phyloP scores from a whole-genome alignment of 352 stramenopile genomes.

The Pythium rishiriense region DNA sequence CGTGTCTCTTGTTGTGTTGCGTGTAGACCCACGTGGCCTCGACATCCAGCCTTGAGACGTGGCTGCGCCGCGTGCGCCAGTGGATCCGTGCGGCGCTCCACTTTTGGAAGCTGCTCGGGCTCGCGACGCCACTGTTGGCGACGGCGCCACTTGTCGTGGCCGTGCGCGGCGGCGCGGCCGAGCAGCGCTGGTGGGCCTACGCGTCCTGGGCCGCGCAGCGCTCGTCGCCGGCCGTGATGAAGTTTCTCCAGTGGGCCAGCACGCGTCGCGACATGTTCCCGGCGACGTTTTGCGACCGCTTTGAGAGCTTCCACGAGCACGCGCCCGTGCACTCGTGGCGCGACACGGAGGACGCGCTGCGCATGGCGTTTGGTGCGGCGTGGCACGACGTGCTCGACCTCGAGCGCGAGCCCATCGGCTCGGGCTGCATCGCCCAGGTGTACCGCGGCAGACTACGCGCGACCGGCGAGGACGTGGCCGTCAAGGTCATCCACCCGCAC shows the following conservation, averaged over 20 bases:
- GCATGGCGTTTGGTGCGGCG: conserved; percentile 82
- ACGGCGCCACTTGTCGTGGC: conserved; percentile 51
- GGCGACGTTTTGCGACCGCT: conserved; percentile 86
- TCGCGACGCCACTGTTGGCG: conserved; percentile 46
- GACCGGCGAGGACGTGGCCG: conserved; percentile 74
- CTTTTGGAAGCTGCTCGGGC: conserved; percentile 55
- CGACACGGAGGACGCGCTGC: conserved; percentile 82
- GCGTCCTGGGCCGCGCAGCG: conserved; percentile 59
- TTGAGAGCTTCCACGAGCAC: conserved; percentile 90
- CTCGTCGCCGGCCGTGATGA: conserved; percentile 92
- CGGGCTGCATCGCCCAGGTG: conserved; percentile 95
- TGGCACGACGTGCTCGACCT: conserved; percentile 71
- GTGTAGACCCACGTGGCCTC: background rate
- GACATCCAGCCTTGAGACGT: conserved; percentile 7
- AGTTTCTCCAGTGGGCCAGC: conserved; percentile 95
- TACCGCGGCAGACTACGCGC: conserved; percentile 82
- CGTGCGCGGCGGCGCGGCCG: conserved; percentile 30
- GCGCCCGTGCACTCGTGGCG: conserved; percentile 86
- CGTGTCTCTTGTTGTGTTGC: background rate
- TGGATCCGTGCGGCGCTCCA: conserved; percentile 54
- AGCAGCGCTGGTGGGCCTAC: conserved; percentile 65
- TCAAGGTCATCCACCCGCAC: conserved; percentile 94
- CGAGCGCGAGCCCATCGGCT: conserved; percentile 74
- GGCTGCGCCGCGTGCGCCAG: conserved; percentile 36
- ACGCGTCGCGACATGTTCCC: conserved; percentile 95